A percentile compares a stretch with the other conserved stretches of the same genome.
Evolutionary conservation across 2,329 filamentous ascomycete species (phyloP).

Genomic region (Dothistroma septosporum): DNA sequence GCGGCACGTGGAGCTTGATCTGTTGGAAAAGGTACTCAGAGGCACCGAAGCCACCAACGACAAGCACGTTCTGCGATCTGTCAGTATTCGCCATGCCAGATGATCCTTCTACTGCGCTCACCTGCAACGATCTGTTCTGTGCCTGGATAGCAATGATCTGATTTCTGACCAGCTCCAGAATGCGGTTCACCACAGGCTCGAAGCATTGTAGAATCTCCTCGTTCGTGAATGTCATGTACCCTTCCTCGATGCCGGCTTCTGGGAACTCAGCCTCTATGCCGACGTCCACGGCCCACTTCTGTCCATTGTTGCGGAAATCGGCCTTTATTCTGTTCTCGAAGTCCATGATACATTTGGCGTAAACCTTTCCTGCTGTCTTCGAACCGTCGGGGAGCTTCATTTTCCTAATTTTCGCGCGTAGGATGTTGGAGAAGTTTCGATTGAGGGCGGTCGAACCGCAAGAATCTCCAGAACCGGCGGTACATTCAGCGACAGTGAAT

Average conservation of each 20-base stretch:
- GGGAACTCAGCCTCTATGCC: slow-evolving; percentile 98
- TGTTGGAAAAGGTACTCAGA: slow-evolving; percentile 99
- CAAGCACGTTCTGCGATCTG: slow-evolving; percentile 69
- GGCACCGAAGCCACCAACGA: slow-evolving; percentile 96
- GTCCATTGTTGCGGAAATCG: slow-evolving; percentile 97
- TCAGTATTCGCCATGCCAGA: slow-evolving; percentile 26
- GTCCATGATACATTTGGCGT: slow-evolving; percentile 99
- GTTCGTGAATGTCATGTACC: slow-evolving; percentile 99
- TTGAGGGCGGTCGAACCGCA: slow-evolving; percentile 98
- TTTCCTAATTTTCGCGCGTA: slow-evolving; percentile 95
- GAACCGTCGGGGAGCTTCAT: slow-evolving; percentile 98
- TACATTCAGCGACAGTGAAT: slow-evolving; percentile 95
- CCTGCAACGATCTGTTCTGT: slow-evolving; percentile 85
- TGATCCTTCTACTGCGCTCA: slow-evolving; percentile 34
- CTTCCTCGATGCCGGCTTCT: slow-evolving; percentile 95
- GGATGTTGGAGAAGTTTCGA: slow-evolving; percentile 96
- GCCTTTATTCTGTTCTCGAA: slow-evolving; percentile 99
- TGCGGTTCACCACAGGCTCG: slow-evolving; percentile 95
- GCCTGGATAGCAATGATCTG: slow-evolving; percentile 99
- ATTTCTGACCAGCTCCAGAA: slow-evolving; percentile 91
- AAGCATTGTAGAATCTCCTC: slow-evolving; percentile 99
- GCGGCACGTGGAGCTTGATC: slow-evolving; percentile 96
- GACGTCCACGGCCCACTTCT: slow-evolving; percentile 97
- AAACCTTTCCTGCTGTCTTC: slow-evolving; percentile 95
- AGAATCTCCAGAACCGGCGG: slow-evolving; percentile 92